phyloP scores from a whole-genome alignment of 805 yeast species.

The Lipomyces orientalis region DNA sequence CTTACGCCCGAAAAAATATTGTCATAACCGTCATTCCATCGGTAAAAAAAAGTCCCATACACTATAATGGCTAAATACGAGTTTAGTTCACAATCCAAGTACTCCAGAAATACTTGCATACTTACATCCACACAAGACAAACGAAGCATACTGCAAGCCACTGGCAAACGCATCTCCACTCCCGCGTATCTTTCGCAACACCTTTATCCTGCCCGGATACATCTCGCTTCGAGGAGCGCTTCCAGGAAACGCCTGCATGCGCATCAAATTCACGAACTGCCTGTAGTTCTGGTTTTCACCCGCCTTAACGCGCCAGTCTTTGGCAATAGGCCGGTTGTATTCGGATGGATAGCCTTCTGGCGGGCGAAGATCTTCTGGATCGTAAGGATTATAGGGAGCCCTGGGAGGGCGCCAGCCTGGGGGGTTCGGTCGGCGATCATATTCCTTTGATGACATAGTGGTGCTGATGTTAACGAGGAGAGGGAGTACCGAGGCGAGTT shows the following conservation, averaged over 20 bases:
- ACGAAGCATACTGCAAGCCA: slow-evolving; percentile 33
- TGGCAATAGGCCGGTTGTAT: slow-evolving; percentile 43
- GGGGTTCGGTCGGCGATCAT: slow-evolving; percentile 73
- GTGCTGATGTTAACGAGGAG: not conserved
- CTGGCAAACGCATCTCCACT: slow-evolving; percentile 61
- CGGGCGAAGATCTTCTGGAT: slow-evolving; percentile 75
- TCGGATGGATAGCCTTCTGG: slow-evolving; percentile 88
- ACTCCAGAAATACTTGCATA: slow-evolving; percentile 41
- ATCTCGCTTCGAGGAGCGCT: slow-evolving; percentile 68
- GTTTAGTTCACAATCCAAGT: not conserved
- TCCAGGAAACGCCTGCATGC: slow-evolving; percentile 74
- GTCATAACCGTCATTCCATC: slow-evolving; percentile 87
- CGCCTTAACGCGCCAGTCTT: slow-evolving; percentile 32
- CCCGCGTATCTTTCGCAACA: slow-evolving; percentile 61
- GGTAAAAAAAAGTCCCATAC: slow-evolving; percentile 71
- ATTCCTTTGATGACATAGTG: slow-evolving; percentile 29
- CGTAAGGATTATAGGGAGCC: slow-evolving; percentile 87
- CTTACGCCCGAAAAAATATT: slow-evolving; percentile 64
- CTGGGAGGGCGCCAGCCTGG: slow-evolving; percentile 80
- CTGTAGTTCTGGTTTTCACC: slow-evolving; percentile 34
- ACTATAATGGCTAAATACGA: slow-evolving; percentile 52
- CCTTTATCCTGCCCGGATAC: slow-evolving; percentile 81
- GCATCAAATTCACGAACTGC: slow-evolving; percentile 66
- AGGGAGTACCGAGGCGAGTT: not conserved
- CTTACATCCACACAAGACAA: slow-evolving; percentile 26